Evolutionary conservation across 1,284 basidiomycete genomes (phyloP).

Genomic region (Flammula alnicola): DNA sequence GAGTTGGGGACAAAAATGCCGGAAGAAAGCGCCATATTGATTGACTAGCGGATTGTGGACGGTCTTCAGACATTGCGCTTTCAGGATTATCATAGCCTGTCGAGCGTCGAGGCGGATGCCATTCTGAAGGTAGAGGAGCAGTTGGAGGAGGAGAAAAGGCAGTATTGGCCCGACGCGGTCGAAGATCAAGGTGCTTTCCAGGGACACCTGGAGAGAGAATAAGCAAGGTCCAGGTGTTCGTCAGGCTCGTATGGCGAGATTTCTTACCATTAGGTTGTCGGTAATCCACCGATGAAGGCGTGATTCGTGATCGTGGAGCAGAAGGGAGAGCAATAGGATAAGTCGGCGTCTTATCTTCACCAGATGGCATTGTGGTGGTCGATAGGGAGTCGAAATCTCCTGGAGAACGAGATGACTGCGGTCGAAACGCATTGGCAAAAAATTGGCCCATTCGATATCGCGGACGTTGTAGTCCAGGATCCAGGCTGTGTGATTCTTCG

Average conservation of each 20-base stretch:
- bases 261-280: neutral
- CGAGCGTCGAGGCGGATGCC: conserved; percentile 16
- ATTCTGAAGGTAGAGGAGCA: conserved; percentile 22
- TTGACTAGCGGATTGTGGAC: conserved; percentile 17
- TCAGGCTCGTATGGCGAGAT: neutral
- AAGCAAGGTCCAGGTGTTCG: conserved; percentile 22
- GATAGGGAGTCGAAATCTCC: conserved; percentile 44
- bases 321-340: neutral
- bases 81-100: conserved; percentile 17
- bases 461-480: conserved; percentile 9
- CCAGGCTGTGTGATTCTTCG: conserved; percentile 38
- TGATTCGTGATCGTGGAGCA: neutral
- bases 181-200: conserved; percentile 2
- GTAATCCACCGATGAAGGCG: neutral
- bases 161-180: conserved; percentile 25
- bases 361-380: conserved; percentile 10
- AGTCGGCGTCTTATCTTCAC: conserved; percentile 1
- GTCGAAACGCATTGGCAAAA: conserved; percentile 57
- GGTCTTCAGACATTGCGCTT: conserved; percentile 11
- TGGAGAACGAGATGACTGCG: conserved; percentile 47
- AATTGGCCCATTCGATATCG: conserved; percentile 43
- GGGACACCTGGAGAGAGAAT: conserved; percentile 4
- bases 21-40: conserved; percentile 62
- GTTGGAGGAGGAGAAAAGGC: conserved; percentile 29
- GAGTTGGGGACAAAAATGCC: conserved; percentile 48